phyloP scores from a whole-genome alignment of 371 early-diverging fungal genomes.

The Mortierella sp. region DNA sequence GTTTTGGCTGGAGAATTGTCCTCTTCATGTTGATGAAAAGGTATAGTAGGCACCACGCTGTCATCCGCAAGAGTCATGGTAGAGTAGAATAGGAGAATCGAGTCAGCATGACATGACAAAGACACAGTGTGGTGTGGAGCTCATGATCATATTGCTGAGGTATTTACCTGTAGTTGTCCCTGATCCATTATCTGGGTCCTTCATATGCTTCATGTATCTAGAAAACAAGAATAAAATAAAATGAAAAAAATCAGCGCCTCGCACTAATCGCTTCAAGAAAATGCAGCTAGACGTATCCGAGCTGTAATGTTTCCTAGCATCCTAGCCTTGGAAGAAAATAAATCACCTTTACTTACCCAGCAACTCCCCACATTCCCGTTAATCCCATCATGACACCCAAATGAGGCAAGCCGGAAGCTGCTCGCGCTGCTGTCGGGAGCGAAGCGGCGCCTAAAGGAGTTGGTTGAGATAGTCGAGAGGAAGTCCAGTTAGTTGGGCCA shows the following conservation, averaged over 20 bases:
- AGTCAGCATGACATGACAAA: not conserved
- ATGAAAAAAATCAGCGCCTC: no score
- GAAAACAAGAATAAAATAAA: not conserved
- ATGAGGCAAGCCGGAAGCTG: slow-evolving; percentile 41
- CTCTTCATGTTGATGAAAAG: slow-evolving; percentile 45
- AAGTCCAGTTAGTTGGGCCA: not conserved
- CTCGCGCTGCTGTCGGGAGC: slow-evolving; percentile 23
- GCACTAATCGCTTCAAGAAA: no score
- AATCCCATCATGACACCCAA: slow-evolving; percentile 52
- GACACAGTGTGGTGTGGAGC: no score
- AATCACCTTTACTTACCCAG: slow-evolving; percentile 43
- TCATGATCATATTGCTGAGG: no score
- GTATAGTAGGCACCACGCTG: slow-evolving; percentile 52
- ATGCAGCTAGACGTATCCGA: no score
- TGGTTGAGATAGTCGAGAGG: not conserved
- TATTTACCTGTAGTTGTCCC: slow-evolving; percentile 56
- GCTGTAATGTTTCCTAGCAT: no score
- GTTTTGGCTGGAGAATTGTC: slow-evolving; percentile 40
- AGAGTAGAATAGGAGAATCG: not conserved
- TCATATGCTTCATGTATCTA: slow-evolving; percentile 50
- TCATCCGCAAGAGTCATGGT: no score
- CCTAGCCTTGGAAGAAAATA: not conserved
- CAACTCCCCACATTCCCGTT: slow-evolving; percentile 37
- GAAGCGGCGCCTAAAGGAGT: slow-evolving; percentile 33
- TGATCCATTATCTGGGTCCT: slow-evolving; percentile 52